These are phyloP conservation scores for Backusella parvicylindrica DNA, from an alignment of 192 early-diverging fungal genomes.

Conservation along the genomic window DNA sequence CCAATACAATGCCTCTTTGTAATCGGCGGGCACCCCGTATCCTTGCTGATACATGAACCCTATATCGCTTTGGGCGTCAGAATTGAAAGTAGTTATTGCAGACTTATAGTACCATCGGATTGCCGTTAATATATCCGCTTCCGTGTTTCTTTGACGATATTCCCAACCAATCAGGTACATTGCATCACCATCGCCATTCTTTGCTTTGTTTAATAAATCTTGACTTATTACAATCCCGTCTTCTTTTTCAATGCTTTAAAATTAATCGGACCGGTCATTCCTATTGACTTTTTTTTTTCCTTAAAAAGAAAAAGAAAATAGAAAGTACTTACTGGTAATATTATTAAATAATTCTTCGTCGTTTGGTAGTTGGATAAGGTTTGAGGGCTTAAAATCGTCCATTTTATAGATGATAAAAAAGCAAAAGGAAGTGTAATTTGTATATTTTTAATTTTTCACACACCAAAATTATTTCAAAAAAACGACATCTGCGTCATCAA, in stretches of 20 bases:
- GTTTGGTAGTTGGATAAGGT: background rate
- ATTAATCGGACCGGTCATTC: background rate
- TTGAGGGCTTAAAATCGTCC: background rate
- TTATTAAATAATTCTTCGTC: background rate
- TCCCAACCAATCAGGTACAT: background rate
- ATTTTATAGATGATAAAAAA: background rate
- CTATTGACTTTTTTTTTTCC: background rate
- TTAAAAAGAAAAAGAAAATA: background rate
- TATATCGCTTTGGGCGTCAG: background rate
- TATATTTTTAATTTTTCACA: background rate
- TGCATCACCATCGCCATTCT: background rate
- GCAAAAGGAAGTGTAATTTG: background rate
- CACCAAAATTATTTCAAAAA: no score
- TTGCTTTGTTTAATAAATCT: background rate
- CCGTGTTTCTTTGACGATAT: background rate
- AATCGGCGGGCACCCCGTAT: background rate
- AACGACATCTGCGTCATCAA: no score
- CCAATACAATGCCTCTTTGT: background rate
- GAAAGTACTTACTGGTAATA: background rate
- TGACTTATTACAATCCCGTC: background rate
- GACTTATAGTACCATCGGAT: background rate
- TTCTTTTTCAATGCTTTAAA: background rate
- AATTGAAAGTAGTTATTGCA: background rate
- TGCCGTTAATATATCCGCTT: background rate
- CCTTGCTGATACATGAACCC: background rate